Conservation (phyloP, 805 yeast genomes). For the Starmerella vaccinii region DNA sequence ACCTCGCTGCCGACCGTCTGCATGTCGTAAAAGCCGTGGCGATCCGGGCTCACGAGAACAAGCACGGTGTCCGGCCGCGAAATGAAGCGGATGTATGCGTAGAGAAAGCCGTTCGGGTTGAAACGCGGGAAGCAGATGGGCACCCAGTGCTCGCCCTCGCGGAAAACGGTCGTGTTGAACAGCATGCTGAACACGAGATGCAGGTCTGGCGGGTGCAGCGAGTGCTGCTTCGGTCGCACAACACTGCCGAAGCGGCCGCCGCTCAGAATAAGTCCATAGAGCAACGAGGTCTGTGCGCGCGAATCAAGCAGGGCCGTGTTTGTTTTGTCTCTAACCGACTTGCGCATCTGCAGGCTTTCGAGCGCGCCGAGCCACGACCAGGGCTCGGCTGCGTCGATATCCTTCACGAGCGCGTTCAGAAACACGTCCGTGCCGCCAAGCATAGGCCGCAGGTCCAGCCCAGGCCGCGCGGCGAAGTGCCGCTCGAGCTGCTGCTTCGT, state of each 20-base stretch:
- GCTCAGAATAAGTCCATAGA: constrained; percentile 68
- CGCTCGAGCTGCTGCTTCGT: constrained; percentile 68
- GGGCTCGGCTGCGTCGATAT: constrained; percentile 45
- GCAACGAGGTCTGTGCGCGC: constrained; percentile 41
- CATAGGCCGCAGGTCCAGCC: constrained; percentile 69
- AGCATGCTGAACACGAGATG: constrained; percentile 64
- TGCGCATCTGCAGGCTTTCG: constrained; percentile 51
- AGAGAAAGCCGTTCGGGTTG: constrained; percentile 77
- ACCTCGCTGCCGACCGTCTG: constrained; percentile 49
- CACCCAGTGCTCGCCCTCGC: constrained; percentile 68
- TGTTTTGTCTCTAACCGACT: constrained; percentile 47
- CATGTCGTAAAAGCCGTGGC: constrained; percentile 68
- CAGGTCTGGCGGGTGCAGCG: constrained; percentile 70
- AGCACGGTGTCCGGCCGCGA: constrained; percentile 34
- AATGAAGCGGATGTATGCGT: constrained; percentile 63
- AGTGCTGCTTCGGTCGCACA: constrained; percentile 66
- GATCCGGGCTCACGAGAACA: constrained; percentile 54
- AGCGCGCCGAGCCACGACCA: constrained; percentile 55
- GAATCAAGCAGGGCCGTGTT: constrained; percentile 44
- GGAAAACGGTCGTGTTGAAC: constrained; percentile 45
- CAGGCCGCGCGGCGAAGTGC: constrained; percentile 59
- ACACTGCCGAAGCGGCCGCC: constrained; percentile 57
- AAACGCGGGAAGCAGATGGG: constrained; percentile 89
- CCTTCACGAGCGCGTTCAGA: constrained; percentile 51
- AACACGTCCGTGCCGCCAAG: constrained; percentile 69